Percentiles rank a stretch among this genome's conserved stretches.
Evolutionary conservation across 306 rosid genomes (phyloP).

Genomic region (Quercus mongolica): DNA sequence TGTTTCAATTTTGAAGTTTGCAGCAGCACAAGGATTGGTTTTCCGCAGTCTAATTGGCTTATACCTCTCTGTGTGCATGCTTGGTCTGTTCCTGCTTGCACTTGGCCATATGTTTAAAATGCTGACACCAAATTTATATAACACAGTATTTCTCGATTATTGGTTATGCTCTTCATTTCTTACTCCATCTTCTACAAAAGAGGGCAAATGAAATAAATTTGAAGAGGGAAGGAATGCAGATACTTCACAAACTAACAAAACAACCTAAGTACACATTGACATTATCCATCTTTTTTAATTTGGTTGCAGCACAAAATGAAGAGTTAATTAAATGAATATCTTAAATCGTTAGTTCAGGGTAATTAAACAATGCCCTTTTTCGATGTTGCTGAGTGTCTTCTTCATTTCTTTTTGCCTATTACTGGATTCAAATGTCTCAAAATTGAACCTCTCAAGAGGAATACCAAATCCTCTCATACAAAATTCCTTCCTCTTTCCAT

Average conservation of each 20-base stretch:
- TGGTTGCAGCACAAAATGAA: too few species aligned
- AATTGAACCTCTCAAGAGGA: too few species aligned
- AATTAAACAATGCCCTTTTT: too few species aligned
- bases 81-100: not conserved
- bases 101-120: not conserved
- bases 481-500: not conserved
- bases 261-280: too few species aligned
- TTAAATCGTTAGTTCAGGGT: too few species aligned
- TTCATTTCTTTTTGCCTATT: too few species aligned
- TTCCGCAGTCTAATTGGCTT: not conserved
- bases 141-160: not conserved
- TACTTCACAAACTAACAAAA: too few species aligned
- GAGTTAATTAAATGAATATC: too few species aligned
- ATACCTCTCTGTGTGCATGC: not conserved
- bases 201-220: not conserved
- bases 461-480: not conserved
- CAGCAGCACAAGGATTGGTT: not conserved
- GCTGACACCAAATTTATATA: not conserved
- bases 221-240: not conserved
- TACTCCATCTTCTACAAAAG: not conserved
- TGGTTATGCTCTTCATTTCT: not conserved
- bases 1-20: too few species aligned
- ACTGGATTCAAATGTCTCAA: too few species aligned
- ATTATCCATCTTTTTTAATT: too few species aligned
- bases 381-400: too few species aligned